phyloP scores from a whole-genome alignment of 2,329 filamentous ascomycete genomes.

The Ceratocystis smalleyi region DNA sequence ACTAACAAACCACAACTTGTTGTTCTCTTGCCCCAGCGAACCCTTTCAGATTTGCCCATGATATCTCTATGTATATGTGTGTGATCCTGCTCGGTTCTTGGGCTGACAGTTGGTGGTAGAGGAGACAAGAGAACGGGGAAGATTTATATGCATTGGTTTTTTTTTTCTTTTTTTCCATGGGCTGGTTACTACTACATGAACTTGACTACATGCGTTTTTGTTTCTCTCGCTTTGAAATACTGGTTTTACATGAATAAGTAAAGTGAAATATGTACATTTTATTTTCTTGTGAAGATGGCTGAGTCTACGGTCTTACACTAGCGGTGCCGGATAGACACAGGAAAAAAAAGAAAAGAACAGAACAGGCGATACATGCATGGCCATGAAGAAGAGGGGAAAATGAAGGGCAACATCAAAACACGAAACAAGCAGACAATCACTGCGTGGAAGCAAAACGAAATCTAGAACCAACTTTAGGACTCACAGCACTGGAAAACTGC shows the following conservation, averaged over 20 bases:
- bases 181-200: constrained; percentile 11
- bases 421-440: background rate
- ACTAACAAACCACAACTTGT: background rate
- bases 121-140: background rate
- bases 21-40: background rate
- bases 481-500: background rate
- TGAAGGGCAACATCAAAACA: background rate
- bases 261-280: background rate
- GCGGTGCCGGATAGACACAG: background rate
- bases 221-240: background rate
- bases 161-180: constrained; percentile 1
- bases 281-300: background rate
- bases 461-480: background rate
- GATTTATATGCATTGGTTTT: constrained; percentile 1
- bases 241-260: too few species aligned
- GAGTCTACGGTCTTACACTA: background rate
- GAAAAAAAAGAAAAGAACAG: background rate
- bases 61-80: background rate
- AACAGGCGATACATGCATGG: too few species aligned
- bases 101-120: background rate
- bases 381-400: background rate
- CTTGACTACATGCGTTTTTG: background rate
- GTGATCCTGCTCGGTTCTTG: background rate
- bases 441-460: background rate
- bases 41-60: too few species aligned